These are phyloP conservation scores for Domatiomyces catenatus DNA, from an alignment of 2,329 filamentous ascomycete species.

Conservation along the genomic window DNA sequence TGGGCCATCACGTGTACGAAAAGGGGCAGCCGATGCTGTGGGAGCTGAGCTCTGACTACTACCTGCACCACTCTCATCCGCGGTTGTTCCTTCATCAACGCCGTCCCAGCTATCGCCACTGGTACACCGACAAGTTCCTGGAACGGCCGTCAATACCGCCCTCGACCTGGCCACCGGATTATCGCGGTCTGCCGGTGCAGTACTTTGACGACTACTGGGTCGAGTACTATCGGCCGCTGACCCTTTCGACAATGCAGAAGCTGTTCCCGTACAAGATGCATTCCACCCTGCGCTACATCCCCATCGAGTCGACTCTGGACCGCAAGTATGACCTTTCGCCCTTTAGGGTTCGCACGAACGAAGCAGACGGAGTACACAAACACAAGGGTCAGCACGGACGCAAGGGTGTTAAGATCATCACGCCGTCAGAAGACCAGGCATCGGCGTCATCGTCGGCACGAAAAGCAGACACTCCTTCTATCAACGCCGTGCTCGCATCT, in stretches of 20 bases:
- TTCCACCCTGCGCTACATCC: slow-evolving; percentile 69
- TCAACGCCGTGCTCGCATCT: slow-evolving; percentile 14
- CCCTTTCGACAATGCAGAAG: slow-evolving; percentile 76
- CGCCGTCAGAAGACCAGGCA: slow-evolving; percentile 34
- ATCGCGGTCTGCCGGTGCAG: slow-evolving; percentile 32
- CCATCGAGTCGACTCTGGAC: slow-evolving; percentile 55
- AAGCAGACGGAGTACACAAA: slow-evolving; percentile 44
- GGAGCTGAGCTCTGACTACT: slow-evolving; percentile 90
- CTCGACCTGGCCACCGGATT: slow-evolving; percentile 23
- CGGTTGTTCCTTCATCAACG: slow-evolving; percentile 51
- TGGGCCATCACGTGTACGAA: slow-evolving; percentile 84
- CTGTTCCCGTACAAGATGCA: slow-evolving; percentile 90
- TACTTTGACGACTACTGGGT: slow-evolving; percentile 91
- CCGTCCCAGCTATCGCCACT: slow-evolving; percentile 64
- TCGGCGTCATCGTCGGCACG: too few species aligned
- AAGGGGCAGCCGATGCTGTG: slow-evolving; percentile 89
- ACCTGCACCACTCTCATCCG: slow-evolving; percentile 81
- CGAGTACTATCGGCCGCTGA: slow-evolving; percentile 84
- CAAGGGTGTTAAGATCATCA: slow-evolving; percentile 58
- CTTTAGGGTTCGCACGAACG: slow-evolving; percentile 57
- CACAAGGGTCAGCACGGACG: slow-evolving; percentile 34
- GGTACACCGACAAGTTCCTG: slow-evolving; percentile 66
- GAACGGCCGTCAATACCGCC: slow-evolving; percentile 46
- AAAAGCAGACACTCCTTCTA: slow-evolving; percentile 20
- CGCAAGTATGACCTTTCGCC: slow-evolving; percentile 73